Evolutionary conservation across 768 basidiomycete species (phyloP), one percentile per base, ranked within the genome.

Genomic region (Russula emetica): DNA sequence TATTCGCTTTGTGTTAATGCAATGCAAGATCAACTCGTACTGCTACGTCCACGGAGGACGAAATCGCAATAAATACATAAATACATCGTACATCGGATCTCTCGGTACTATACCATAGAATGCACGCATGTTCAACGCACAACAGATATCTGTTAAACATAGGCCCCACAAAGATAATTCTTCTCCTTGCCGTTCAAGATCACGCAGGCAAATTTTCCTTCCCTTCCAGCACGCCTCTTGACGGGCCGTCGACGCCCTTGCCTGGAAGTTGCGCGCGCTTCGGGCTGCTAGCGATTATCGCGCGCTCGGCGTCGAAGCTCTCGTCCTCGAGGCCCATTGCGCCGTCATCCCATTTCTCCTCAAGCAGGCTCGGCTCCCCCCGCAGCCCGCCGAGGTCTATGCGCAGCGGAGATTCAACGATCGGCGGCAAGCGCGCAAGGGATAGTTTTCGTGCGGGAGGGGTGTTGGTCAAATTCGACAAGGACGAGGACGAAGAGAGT

Each of bases 341-440:
- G 34, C 44, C 44, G 7, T 61, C 70, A 40, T 76, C 75, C 74
- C 75, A 75, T 58, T 71, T 64, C 63, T 76, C 75, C 62, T 76
- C 75, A 14, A 76, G 68, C 45, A 76, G 62, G 58, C 75, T 76
- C 50, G 74, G 75, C 62, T 73, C 70, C 40, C 67, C 61, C 32
- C 67, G 59, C n/a, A 67, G 52, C 55, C 62, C 38, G 58, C 53
- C 55, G 60, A 79, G 55, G 58, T 79, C 78, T 52, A 84, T 70
- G 16, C 83, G 80, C 61, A 85, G 70, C 1, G 87, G 86, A 18
- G 85, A 85, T 49, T 74, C 74, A 14, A 76, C 75, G 64, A 77
- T 72, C 3, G 71, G 55, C 18, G 58, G 58, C 51, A 67, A 42
- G 34, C 74, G 38, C 71, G 69, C 66, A 68, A 70, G 47, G 57